phyloP scores from a whole-genome alignment of 2,329 filamentous ascomycete genomes.

The Bipolaris cookei region DNA sequence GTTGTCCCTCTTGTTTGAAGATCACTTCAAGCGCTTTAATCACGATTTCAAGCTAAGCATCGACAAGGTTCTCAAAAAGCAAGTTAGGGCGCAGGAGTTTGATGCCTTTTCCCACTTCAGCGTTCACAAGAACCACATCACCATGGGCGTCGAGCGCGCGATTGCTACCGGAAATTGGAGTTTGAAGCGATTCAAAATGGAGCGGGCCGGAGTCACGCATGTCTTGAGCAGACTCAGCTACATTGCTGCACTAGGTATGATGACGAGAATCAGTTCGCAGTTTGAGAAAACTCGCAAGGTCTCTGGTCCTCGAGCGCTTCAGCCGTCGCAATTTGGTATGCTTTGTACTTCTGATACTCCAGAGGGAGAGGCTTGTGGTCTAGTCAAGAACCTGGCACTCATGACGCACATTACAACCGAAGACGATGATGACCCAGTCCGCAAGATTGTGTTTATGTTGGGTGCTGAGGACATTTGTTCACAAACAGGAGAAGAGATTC shows the following conservation, averaged over 20 bases:
- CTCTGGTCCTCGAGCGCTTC: slow-evolving; percentile 89
- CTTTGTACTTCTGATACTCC: slow-evolving; percentile 96
- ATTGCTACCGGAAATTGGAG: slow-evolving; percentile 99
- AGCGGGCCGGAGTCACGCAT: slow-evolving; percentile 93
- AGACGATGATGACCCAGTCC: slow-evolving; percentile 89
- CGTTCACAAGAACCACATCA: slow-evolving; percentile 85
- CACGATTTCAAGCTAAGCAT: slow-evolving; percentile 89
- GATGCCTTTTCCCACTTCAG: slow-evolving; percentile 86
- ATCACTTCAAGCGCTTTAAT: slow-evolving; percentile 96
- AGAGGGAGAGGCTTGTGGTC: slow-evolving; percentile 96
- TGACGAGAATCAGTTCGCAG: slow-evolving; percentile 97
- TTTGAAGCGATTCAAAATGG: slow-evolving; percentile 98
- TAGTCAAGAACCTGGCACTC: slow-evolving; percentile 96
- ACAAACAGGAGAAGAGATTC: slow-evolving; percentile 84
- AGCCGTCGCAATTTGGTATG: slow-evolving; percentile 98
- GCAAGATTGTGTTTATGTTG: slow-evolving; percentile 82
- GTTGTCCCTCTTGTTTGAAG: slow-evolving; percentile 91
- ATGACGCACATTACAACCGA: slow-evolving; percentile 99
- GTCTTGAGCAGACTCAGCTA: slow-evolving; percentile 95
- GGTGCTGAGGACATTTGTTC: slow-evolving; percentile 83
- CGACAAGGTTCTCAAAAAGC: slow-evolving; percentile 94
- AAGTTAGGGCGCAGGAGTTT: slow-evolving; percentile 84
- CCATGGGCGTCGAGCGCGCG: slow-evolving; percentile 89
- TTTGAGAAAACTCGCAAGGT: slow-evolving; percentile 99
- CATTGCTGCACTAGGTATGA: slow-evolving; percentile 97